A percentile compares a stretch with the other conserved stretches of the same genome.
Conservation (phyloP, 768 basidiomycete species). For the Astraeus odoratus region DNA sequence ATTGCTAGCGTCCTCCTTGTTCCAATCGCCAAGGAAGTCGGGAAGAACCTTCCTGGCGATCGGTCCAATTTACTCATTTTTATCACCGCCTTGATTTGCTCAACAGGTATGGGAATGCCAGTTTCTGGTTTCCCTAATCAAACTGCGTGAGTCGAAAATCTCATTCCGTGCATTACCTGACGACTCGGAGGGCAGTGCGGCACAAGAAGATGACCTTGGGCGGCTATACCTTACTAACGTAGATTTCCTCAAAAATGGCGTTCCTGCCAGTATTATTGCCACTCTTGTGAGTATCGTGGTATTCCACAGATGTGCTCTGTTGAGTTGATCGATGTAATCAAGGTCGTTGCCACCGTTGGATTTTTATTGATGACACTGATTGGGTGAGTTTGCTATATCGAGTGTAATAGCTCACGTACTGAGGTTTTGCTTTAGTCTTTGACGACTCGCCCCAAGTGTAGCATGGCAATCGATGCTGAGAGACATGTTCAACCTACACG, state of each 20-base stretch:
- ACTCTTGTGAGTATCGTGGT: slow-evolving; percentile 48
- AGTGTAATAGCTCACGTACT: not conserved
- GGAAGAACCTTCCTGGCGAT: slow-evolving; percentile 57
- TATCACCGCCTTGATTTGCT: slow-evolving; percentile 88
- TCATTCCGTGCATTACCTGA: not conserved
- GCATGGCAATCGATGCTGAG: too few species aligned
- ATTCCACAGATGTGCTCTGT: not conserved
- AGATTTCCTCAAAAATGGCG: slow-evolving; percentile 91
- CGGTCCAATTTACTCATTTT: slow-evolving; percentile 85
- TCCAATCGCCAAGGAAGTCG: slow-evolving; percentile 90
- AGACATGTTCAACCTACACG: too few species aligned
- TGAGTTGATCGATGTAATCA: not conserved
- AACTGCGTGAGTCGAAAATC: slow-evolving; percentile 64
- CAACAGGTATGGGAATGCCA: slow-evolving; percentile 96
- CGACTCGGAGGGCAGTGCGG: slow-evolving; percentile 48
- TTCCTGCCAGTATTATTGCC: slow-evolving; percentile 90
- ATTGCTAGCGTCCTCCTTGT: slow-evolving; percentile 96
- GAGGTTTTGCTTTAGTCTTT: not conserved
- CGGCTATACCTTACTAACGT: slow-evolving; percentile 76
- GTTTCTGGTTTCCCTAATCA: slow-evolving; percentile 99
- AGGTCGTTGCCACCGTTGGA: slow-evolving; percentile 86
- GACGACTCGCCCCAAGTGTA: too few species aligned
- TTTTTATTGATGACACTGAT: slow-evolving; percentile 68
- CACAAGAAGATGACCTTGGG: slow-evolving; percentile 92
- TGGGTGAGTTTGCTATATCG: slow-evolving; percentile 44